Base-by-base conservation (phyloP, 2,329 filamentous ascomycete species). In the Hortaea sp. region DNA sequence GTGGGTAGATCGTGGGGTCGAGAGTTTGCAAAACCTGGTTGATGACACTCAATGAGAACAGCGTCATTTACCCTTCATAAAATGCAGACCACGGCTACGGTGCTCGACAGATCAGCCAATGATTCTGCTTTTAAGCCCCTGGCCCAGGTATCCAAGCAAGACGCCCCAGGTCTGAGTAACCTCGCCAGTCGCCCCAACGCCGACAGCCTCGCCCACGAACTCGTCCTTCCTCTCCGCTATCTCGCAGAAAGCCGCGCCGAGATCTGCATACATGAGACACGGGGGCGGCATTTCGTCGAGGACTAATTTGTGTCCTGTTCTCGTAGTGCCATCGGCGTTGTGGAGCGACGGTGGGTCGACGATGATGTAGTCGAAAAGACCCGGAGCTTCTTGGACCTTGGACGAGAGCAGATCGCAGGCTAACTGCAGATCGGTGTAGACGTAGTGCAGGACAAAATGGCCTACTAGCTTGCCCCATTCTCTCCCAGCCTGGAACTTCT, bases 211-310 rank as follows among this genome's bases (percentile, higher is more conserved):
- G 1, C 50, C 49, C 10, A 12, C 30, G 28, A 55, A 57, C 38
- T 58, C 52, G 27, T 44, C 32, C 35, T 45, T 48, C 12, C 55
- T 32, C 30, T 49, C 42, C n/a, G 53, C 55, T 20, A 55, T 47
- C 42, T 58, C 55, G 13, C 46, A 41, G 29, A 56, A 57, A 5
- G 42, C 51, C 9, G 44, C 55, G 4, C 55, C 56, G 2, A 56
- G 41, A 43, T 58, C 56, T 7, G 54, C 49, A 42, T 58, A 58
- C 35, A 43, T 55, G 7, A 58, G 28, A 9, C 35, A 13, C 11
- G 45, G 13, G 29, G 27, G 28, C 29, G 43, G 57, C 35, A 20
- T 32, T 6, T 43, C 51, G 5, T 29, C 38, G n/a, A 54, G 7
- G 9, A 47, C 29, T 5, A 56, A 41, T 27, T 51, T 39, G 29